Evolutionary conservation across 768 basidiomycete species (phyloP).

Genomic region (Lactarius hatsudake): DNA sequence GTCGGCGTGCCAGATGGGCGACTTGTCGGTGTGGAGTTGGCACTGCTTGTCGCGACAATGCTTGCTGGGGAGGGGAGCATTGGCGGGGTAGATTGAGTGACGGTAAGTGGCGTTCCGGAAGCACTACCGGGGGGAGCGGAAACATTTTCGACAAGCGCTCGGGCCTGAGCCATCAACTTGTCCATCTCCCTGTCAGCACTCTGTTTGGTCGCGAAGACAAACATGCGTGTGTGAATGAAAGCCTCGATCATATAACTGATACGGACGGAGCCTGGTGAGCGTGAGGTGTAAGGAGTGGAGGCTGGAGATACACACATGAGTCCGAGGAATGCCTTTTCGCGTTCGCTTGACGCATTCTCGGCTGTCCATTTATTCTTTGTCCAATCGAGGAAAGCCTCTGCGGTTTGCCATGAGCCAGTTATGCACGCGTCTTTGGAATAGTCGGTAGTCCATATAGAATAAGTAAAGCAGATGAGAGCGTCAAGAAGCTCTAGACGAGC

Average conservation of each 20-base stretch:
- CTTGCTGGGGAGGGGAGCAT: conserved; percentile 82
- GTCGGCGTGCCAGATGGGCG: conserved; percentile 57
- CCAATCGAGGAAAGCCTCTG: conserved; percentile 66
- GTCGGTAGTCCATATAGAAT: conserved; percentile 79
- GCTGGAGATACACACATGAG: conserved; percentile 60
- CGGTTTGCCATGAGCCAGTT: conserved; percentile 63
- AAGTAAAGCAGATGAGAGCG: conserved; percentile 80
- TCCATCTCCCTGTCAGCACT: conserved; percentile 26
- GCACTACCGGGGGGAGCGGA: conserved; percentile 22
- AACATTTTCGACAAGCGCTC: conserved; percentile 29
- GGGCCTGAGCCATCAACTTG: conserved; percentile 27
- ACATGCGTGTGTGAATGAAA: conserved; percentile 59
- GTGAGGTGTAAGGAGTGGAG: conserved; percentile 32
- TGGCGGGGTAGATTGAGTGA: conserved; percentile 46
- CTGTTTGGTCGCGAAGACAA: conserved; percentile 41
- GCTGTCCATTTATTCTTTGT: conserved; percentile 66
- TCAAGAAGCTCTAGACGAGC: conserved; percentile 78
- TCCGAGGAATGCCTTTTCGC: conserved; percentile 63
- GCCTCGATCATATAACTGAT: conserved; percentile 76
- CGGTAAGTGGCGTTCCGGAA: conserved; percentile 25
- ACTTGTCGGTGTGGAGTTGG: conserved; percentile 73
- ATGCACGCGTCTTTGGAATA: conserved; percentile 54
- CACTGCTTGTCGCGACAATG: conserved; percentile 62
- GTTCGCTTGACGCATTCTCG: conserved; percentile 44
- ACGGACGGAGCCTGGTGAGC: conserved; percentile 32